Evolutionary conservation across 495 filamentous ascomycete genomes (phyloP), one percentile per base, ranked within the genome.

Genomic region (Penicillium alfredii): DNA sequence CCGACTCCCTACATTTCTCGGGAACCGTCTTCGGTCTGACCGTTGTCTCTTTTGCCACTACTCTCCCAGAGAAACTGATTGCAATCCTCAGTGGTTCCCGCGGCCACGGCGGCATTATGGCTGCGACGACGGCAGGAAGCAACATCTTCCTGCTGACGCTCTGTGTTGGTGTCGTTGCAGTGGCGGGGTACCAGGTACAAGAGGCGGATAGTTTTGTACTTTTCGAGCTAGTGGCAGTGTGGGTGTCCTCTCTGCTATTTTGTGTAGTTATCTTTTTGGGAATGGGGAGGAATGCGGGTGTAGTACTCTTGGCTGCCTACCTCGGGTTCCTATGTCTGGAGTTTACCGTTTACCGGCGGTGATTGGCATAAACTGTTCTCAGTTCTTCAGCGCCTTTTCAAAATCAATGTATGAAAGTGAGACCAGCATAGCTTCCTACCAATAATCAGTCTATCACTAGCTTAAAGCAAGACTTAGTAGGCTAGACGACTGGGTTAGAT

Each of bases 61-160:
- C 74, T 0, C 44, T 78, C 1, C 74, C 74, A 1, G 74, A 77
- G 52, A 78, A 77, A 40, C 59, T 77, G 14, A 45, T 76, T 11
- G 61, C 72, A 6, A 49, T 73, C 1, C 17, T 78, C 4, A 62
- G 66, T 23, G 68, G 71, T 6, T 42, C 33, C 2, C 58, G 68
- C 1, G 64, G 66, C 1, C 64, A 76, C 13, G 44, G 51, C 1
- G 71, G 73, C 3, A 71, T 77, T 34, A 32, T 78, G 15, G 67
- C 74, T 33, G 74, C 73, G 2, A 72, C 61, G 17, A 74, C 70
- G 8, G 74, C 66, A 16, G 73, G 74, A 11, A 72, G 66, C 38
- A 78, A 78, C 34, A 69, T 75, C 11, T 76, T 77, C 45, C 53
- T 77, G 22, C 43, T 76, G 6, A 69, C 69, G 1, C 50, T 77